Conservation (phyloP, 495 filamentous ascomycete genomes). For the Hypomontagnella monticulosa region DNA sequence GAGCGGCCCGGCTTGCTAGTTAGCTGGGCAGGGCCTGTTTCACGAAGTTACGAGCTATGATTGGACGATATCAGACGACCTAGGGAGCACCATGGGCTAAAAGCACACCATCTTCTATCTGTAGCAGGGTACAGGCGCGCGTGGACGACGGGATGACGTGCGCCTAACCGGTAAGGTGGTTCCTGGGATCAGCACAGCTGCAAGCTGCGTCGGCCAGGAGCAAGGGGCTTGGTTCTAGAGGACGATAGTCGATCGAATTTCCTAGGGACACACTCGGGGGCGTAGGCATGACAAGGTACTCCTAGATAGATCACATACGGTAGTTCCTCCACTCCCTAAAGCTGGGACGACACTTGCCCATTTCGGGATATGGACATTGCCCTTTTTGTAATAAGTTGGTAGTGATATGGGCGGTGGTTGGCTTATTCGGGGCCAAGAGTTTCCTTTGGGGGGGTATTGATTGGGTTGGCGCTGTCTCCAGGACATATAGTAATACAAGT, state of each 20-base stretch:
- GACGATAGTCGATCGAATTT: constrained; percentile 14
- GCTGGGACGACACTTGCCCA: constrained; percentile 42
- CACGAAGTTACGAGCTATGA: constrained; percentile 56
- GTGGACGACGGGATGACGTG: constrained; percentile 37
- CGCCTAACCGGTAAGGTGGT: constrained; percentile 42
- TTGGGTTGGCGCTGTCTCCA: constrained; percentile 38
- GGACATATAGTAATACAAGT: constrained; percentile 42
- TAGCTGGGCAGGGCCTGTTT: constrained; percentile 47
- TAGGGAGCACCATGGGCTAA: constrained; percentile 43
- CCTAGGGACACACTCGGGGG: constrained; percentile 46
- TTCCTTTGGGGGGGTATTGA: constrained; percentile 33
- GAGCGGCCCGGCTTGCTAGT: constrained; percentile 34
- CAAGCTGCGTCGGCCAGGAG: constrained; percentile 32
- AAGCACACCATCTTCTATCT: constrained; percentile 47
- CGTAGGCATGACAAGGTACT: constrained; percentile 31
- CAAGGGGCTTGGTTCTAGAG: constrained; percentile 16
- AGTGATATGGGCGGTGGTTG: constrained; percentile 29
- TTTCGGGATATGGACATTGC: constrained; percentile 48
- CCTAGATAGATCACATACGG: constrained; percentile 40
- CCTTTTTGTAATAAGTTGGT: constrained; percentile 45
- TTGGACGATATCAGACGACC: constrained; percentile 49
- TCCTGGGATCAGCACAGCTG: constrained; percentile 32
- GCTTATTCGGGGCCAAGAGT: constrained; percentile 30
- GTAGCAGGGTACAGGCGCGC: constrained; percentile 39
- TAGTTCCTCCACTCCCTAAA: constrained; percentile 24